A percentile compares a stretch with the other conserved stretches of the same genome.
Conservation (phyloP, 768 basidiomycete genomes). For the Boletus patriciae region DNA sequence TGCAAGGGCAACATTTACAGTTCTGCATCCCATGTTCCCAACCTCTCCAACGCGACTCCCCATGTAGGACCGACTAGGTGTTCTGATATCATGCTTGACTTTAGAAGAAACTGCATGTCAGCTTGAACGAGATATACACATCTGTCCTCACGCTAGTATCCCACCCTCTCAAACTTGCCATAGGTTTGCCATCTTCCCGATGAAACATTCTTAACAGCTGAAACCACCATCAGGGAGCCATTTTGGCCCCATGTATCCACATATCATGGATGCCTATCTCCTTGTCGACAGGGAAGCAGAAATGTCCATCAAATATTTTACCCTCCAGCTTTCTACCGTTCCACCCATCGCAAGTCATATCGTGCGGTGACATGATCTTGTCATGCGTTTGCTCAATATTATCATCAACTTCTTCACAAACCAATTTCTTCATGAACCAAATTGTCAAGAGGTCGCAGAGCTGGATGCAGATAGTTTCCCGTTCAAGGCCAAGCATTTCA, state of each 20-base stretch:
- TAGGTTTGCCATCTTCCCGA: constrained; percentile 51
- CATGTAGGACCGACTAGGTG: constrained; percentile 69
- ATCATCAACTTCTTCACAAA: constrained; percentile 90
- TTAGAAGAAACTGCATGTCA: constrained; percentile 82
- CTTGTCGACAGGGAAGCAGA: constrained; percentile 93
- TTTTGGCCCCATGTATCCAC: constrained; percentile 83
- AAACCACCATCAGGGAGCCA: constrained; percentile 59
- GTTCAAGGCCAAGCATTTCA: constrained; percentile 96
- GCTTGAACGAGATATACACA: constrained; percentile 80
- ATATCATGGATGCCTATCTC: constrained; percentile 87
- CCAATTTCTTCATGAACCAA: too few relatives aligned
- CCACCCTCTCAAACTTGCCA: constrained; percentile 68
- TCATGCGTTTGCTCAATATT: constrained; percentile 77
- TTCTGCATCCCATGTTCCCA: constrained; percentile 33
- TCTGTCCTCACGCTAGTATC: constrained; percentile 70
- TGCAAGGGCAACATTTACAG: constrained; percentile 50
- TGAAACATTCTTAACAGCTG: constrained; percentile 2
- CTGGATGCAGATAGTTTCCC: constrained; percentile 83
- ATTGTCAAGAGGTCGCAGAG: constrained; percentile 50
- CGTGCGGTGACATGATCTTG: constrained; percentile 70
- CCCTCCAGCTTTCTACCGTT: constrained; percentile 89
- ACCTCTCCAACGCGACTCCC: constrained; percentile 42
- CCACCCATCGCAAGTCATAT: constrained; percentile 82
- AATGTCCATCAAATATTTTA: constrained; percentile 91
- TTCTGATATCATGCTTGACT: constrained; percentile 80